A percentile compares a stretch with the other conserved stretches of the same genome.
Conservation (phyloP, 1,284 basidiomycete genomes). For the Athelia sp. region DNA sequence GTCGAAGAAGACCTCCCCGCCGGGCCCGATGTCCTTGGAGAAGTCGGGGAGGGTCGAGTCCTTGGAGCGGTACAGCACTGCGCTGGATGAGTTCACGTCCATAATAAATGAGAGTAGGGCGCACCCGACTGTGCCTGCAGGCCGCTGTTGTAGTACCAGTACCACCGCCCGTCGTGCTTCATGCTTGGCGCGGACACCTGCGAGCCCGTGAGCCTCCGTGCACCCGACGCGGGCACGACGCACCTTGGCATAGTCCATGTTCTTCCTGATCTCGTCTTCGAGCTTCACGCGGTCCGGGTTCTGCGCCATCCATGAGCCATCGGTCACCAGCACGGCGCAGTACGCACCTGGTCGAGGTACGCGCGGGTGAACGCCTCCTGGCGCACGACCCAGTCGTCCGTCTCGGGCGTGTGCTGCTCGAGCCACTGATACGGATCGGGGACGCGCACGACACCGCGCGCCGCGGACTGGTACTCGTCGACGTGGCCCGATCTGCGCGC, state of each 20-base stretch:
- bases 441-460: constrained; percentile 54
- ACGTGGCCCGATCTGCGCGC: constrained; percentile 61
- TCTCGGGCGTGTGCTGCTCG: constrained; percentile 57
- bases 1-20: constrained; percentile 74
- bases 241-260: constrained; percentile 71
- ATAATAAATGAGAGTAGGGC: constrained; percentile 11
- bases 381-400: constrained; percentile 55
- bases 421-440: constrained; percentile 75
- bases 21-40: constrained; percentile 34
- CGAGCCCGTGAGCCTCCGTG: constrained; percentile 4
- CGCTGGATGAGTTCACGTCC: constrained; percentile 10
- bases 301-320: constrained; percentile 18
- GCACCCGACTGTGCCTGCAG: constrained; percentile 60
- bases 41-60: constrained; percentile 49
- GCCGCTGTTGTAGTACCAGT: constrained; percentile 74
- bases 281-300: constrained; percentile 54
- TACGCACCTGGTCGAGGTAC: constrained; percentile 39
- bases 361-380: constrained; percentile 59
- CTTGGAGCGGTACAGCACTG: constrained; percentile 66
- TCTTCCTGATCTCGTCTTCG: constrained; percentile 55
- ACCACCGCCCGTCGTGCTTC: constrained; percentile 67
- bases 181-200: constrained; percentile 61
- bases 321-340: not conserved
- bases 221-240: constrained; percentile 8
- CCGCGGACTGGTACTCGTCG: constrained; percentile 65